Base-by-base conservation (phyloP, 1,139 yeast genomes). In the Geotrichum reessii region DNA sequence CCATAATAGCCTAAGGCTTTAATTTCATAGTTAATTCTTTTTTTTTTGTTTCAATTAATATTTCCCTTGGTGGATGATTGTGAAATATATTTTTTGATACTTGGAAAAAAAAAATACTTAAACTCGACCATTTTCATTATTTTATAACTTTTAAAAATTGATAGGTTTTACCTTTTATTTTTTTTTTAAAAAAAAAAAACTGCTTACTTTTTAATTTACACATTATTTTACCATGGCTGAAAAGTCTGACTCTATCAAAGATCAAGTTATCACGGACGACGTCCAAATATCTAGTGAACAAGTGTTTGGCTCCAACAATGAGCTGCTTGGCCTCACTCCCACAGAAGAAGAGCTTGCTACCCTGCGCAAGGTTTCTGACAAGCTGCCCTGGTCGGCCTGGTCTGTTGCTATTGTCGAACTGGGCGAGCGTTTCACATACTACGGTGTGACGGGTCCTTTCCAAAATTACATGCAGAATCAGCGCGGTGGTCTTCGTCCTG, bases 361-460 rank as follows among this genome's bases (percentile, higher is more conserved):
- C 7, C 78, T 82, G 59, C 77, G 83, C 61, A 69, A 70, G 58
- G 69, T 82, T 69, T 21, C 74, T 60, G 70, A 77, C 74, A 61
- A 59, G 5, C 67, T 76, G 2, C 85, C 85, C 2, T 62, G 68
- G 44, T 69, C 77, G 12, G 84, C 88, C 65, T 88, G 87, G 84
- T 77, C 86, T 60, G 87, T 88, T 56, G 91, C 93, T 42, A 64
- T 87, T 55, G 88, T 88, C 48, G 96, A 88, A 72, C 81, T 88
- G 64, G 83, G 92, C 49, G 96, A 88, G 73, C 81, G 96, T 66
- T 88, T 88, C 71, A 80, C 93, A n/a, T 88, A 84, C 77, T 88
- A 87, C 67, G 95, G 95, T 68, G 76, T 87, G 60, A 78, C 85
- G 54, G 86, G 88, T 62, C 86, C 90, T 22, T 83, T 87, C 75